Conservation (phyloP, 257 asterid genomes). For the Fraxinus quadrangulata region DNA sequence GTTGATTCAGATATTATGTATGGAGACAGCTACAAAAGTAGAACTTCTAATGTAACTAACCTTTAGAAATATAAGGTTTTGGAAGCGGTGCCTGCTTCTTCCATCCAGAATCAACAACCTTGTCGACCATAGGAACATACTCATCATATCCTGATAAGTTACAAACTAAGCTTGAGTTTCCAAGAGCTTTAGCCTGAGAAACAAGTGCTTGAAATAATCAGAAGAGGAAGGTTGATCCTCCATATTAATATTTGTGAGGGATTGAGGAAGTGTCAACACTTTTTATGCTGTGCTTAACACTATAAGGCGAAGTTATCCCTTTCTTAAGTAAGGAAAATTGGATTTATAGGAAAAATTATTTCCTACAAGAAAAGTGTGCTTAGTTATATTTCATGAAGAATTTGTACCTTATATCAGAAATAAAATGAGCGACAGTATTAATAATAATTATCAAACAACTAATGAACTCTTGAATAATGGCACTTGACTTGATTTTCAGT, state of each 20-base stretch:
- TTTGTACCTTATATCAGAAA: not conserved
- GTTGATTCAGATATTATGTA: conserved; percentile 10
- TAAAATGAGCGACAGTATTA: not conserved
- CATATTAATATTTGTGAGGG: not conserved
- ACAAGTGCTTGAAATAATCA: conserved; percentile 15
- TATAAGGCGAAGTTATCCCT: not conserved
- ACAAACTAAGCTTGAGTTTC: conserved; percentile 51
- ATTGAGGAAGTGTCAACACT: not conserved
- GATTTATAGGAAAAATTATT: not conserved
- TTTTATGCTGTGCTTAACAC: not conserved
- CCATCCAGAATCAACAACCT: conserved; percentile 79
- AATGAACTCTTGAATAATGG: not conserved
- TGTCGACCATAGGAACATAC: conserved; percentile 99
- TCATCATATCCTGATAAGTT: conserved; percentile 82
- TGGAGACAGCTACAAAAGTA: conserved; percentile 7
- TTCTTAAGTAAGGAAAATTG: not conserved
- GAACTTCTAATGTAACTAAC: conserved; percentile 34
- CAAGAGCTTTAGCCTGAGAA: conserved; percentile 77
- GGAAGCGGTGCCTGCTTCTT: conserved; percentile 51
- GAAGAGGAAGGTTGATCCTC: not conserved
- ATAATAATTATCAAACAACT: not conserved
- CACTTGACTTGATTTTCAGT: not conserved
- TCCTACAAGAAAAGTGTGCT: not conserved
- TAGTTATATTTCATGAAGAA: not conserved
- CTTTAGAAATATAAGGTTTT: conserved; percentile 46